Percentiles rank a stretch among this genome's conserved stretches.
phyloP scores from a whole-genome alignment of 371 early-diverging fungal genomes.

The Lichtheimia ramosa region DNA sequence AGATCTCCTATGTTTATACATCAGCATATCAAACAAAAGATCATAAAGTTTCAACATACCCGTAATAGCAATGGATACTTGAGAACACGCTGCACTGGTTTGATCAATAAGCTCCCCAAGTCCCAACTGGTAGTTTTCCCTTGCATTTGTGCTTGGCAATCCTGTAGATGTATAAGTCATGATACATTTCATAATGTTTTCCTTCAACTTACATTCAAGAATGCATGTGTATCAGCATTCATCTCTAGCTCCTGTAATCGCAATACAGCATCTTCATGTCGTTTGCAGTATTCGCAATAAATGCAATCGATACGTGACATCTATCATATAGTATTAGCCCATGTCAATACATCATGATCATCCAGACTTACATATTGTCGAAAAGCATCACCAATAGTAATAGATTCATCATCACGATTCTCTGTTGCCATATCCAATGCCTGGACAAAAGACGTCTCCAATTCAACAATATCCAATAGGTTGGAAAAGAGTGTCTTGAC shows the following conservation, averaged over 20 bases:
- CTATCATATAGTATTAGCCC: constrained; percentile 19
- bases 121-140: constrained; percentile 77
- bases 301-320: constrained; percentile 54
- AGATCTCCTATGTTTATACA: constrained; percentile 54
- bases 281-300: constrained; percentile 75
- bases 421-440: constrained; percentile 46
- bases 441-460: constrained; percentile 50
- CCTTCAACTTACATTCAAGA: constrained; percentile 48
- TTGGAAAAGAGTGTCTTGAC: constrained; percentile 69
- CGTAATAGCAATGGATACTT: constrained; percentile 76
- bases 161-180: constrained; percentile 4
- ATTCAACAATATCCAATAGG: constrained; percentile 57
- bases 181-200: no score
- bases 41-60: constrained; percentile 24
- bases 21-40: not conserved
- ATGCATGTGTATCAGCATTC: constrained; percentile 47
- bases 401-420: constrained; percentile 19
- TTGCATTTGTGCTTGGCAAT: constrained; percentile 52
- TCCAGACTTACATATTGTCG: constrained; percentile 47
- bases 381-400: constrained; percentile 61
- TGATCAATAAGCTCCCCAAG: constrained; percentile 72
- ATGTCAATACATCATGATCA: not conserved
- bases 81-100: constrained; percentile 82
- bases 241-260: constrained; percentile 60
- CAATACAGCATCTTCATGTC: constrained; percentile 66